Percentiles rank a stretch among this genome's conserved stretches.
Conservation (phyloP, 305 asterid species). For the Galium porrigens region DNA sequence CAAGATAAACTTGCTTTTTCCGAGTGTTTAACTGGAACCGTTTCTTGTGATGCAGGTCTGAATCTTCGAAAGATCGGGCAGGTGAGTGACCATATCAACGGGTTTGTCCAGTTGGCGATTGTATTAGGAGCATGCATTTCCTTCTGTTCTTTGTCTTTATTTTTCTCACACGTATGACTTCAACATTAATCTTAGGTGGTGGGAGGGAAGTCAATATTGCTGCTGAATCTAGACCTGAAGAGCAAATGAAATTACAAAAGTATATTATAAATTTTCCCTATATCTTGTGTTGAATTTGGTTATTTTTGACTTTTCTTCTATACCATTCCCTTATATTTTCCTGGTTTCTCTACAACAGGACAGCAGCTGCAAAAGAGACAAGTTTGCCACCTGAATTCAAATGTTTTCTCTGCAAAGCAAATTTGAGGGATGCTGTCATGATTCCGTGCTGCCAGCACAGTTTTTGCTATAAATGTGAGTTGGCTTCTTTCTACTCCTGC, state of each 20-base stretch:
- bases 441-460: constrained; percentile 96
- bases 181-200: constrained; percentile 30
- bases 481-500: constrained; percentile 13
- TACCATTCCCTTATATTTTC: constrained; percentile 21
- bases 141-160: constrained; percentile 12
- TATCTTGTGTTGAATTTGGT: not conserved
- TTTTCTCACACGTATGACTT: not conserved
- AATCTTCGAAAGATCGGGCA: constrained; percentile 20
- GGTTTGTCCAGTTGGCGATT: constrained; percentile 5
- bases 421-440: constrained; percentile 81
- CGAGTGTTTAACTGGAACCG: constrained; percentile 3
- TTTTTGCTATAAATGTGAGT: constrained; percentile 80
- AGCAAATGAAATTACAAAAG: constrained; percentile 32
- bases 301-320: constrained; percentile 8
- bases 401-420: constrained; percentile 55
- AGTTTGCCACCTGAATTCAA: constrained; percentile 53
- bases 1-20: not conserved
- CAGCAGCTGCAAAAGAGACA: constrained; percentile 27
- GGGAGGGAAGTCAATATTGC: constrained; percentile 21
- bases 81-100: not conserved
- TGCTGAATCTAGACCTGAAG: constrained; percentile 24
- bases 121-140: constrained; percentile 5
- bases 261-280: constrained; percentile 15
- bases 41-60: constrained; percentile 30
- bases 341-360: constrained; percentile 30